A percentile compares a stretch with the other conserved stretches of the same genome.
Conservation (phyloP, 495 filamentous ascomycete genomes). For the Xylaria grammica region DNA sequence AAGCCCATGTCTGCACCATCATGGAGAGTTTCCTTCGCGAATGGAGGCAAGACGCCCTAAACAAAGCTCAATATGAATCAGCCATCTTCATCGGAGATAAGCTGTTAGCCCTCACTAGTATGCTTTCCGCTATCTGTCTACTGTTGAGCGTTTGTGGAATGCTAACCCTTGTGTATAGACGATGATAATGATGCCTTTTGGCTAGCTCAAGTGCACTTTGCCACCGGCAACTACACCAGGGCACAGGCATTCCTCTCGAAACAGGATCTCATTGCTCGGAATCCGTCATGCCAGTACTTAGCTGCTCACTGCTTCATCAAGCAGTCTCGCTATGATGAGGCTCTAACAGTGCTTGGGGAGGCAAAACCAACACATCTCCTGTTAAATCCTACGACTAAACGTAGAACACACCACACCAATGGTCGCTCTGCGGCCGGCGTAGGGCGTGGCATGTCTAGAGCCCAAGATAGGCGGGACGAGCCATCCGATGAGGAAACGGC, state of each 20-base stretch:
- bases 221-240: slow-evolving; percentile 88
- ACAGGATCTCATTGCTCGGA: slow-evolving; percentile 80
- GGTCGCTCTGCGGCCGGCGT: slow-evolving; percentile 34
- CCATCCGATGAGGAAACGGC: slow-evolving; percentile 66
- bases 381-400: slow-evolving; percentile 64
- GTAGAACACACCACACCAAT: slow-evolving; percentile 47
- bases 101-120: slow-evolving; percentile 90
- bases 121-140: slow-evolving; percentile 40
- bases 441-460: slow-evolving; percentile 45
- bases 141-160: neutral
- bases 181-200: slow-evolving; percentile 90
- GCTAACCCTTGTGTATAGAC: slow-evolving; percentile 58
- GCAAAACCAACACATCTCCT: slow-evolving; percentile 87
- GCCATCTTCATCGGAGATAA: slow-evolving; percentile 98
- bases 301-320: slow-evolving; percentile 92
- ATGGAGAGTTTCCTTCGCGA: slow-evolving; percentile 93
- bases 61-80: slow-evolving; percentile 92
- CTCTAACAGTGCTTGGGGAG: slow-evolving; percentile 87
- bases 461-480: slow-evolving; percentile 54
- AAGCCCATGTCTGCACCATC: slow-evolving; percentile 22
- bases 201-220: slow-evolving; percentile 94
- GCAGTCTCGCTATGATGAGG: slow-evolving; percentile 86
- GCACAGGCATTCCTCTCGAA: slow-evolving; percentile 84
- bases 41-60: slow-evolving; percentile 91
- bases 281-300: slow-evolving; percentile 86